These are phyloP conservation scores for Zasmidium cellare DNA, from an alignment of 2,329 filamentous ascomycete genomes.

Conservation along the genomic window DNA sequence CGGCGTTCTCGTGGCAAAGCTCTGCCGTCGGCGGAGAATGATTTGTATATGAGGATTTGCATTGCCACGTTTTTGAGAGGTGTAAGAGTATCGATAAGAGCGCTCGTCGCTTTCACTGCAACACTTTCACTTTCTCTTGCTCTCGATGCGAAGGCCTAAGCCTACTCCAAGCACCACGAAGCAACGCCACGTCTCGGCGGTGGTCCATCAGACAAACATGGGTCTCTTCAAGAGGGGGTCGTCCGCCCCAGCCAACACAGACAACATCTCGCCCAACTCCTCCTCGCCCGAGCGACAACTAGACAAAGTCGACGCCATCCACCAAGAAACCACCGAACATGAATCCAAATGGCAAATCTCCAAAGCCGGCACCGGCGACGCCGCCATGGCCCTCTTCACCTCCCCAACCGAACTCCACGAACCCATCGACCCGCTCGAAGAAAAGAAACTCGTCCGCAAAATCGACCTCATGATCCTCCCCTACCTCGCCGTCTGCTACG, in stretches of 20 bases:
- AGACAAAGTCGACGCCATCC: constrained; percentile 12
- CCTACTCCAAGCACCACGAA: background rate
- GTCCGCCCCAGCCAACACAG: constrained; percentile 4
- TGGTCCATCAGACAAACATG: constrained; percentile 7
- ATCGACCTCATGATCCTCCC: constrained; percentile 63
- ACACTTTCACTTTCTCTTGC: background rate
- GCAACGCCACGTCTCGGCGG: no score
- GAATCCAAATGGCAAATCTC: constrained; percentile 28
- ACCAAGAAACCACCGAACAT: constrained; percentile 11
- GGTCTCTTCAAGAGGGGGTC: constrained; percentile 23
- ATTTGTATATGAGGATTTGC: background rate
- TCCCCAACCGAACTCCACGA: constrained; percentile 44
- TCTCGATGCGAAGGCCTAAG: background rate
- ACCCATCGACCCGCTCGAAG: constrained; percentile 49
- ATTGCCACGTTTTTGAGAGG: background rate
- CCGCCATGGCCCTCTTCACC: constrained; percentile 53
- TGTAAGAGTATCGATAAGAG: background rate
- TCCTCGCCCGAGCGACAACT: constrained; percentile 1
- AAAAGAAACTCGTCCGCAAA: constrained; percentile 52
- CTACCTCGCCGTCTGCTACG: constrained; percentile 39
- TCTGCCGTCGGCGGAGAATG: background rate
- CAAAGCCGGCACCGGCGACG: constrained; percentile 41
- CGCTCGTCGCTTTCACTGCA: background rate
- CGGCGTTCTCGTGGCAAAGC: constrained; percentile 7
- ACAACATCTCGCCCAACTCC: constrained; percentile 16